A percentile compares a stretch with the other conserved stretches of the same genome.
phyloP scores from a whole-genome alignment of 225 moss, liverwort and hornwort genomes.

The Thuidium tamariscinum region DNA sequence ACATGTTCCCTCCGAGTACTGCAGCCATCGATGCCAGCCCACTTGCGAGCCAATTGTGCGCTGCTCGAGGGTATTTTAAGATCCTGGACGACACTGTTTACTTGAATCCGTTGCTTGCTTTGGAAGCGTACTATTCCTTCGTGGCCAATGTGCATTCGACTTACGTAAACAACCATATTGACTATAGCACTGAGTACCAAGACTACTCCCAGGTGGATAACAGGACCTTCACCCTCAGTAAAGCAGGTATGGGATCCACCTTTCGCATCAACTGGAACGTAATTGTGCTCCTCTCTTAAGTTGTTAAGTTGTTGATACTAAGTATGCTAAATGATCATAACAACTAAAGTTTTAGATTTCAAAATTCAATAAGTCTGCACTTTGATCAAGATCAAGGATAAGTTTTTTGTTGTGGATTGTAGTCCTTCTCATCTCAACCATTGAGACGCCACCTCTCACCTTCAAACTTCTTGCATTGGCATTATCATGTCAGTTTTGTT shows the following conservation, averaged over 20 bases:
- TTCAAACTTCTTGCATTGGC: background rate
- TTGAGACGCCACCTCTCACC: background rate
- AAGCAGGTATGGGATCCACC: background rate
- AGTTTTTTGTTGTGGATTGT: background rate
- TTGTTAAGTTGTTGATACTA: background rate
- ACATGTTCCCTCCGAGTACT: background rate
- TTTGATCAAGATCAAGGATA: background rate
- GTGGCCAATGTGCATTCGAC: background rate
- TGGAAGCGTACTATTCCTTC: background rate
- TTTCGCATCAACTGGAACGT: too few relatives aligned
- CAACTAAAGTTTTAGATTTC: background rate
- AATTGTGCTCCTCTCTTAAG: too few relatives aligned
- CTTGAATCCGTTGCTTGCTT: background rate
- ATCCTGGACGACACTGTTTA: background rate
- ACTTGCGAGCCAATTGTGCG: background rate
- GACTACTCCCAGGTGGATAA: background rate
- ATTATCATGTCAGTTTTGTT: background rate
- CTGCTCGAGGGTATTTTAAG: background rate
- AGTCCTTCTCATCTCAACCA: background rate
- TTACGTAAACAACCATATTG: background rate
- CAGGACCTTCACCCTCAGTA: background rate
- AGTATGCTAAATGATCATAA: background rate
- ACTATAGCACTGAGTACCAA: background rate
- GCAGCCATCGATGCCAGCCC: background rate
- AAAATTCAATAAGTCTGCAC: background rate